These are phyloP conservation scores for Annulohypoxylon truncatum DNA, from an alignment of 2,329 filamentous ascomycete genomes.

Conservation along the genomic window DNA sequence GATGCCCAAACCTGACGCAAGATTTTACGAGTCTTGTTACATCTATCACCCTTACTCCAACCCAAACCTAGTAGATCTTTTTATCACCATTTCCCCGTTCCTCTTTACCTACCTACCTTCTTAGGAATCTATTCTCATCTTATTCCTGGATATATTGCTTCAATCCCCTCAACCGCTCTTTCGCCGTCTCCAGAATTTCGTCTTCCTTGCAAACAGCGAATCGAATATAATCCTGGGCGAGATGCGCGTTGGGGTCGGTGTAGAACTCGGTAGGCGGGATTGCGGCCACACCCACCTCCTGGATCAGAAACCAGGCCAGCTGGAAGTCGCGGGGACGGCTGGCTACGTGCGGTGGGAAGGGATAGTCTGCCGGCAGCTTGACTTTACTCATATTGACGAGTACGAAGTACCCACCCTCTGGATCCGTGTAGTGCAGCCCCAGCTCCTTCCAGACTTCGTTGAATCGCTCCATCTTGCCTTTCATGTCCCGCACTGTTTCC, in stretches of 20 bases:
- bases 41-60: slow-evolving; percentile 3
- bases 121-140: neutral
- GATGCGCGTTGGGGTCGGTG: slow-evolving; percentile 81
- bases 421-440: slow-evolving; percentile 84
- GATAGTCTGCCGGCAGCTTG: slow-evolving; percentile 82
- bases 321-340: slow-evolving; percentile 91
- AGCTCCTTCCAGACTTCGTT: slow-evolving; percentile 84
- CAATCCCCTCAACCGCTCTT: slow-evolving; percentile 77
- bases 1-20: neutral
- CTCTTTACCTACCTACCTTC: neutral
- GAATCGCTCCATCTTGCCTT: slow-evolving; percentile 86
- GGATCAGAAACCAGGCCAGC: slow-evolving; percentile 95
- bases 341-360: slow-evolving; percentile 90
- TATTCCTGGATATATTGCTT: slow-evolving; percentile 72
- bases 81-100: neutral
- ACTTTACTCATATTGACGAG: slow-evolving; percentile 94
- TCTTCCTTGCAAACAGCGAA: slow-evolving; percentile 98
- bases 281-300: slow-evolving; percentile 93
- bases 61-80: neutral
- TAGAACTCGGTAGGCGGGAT: slow-evolving; percentile 99
- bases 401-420: slow-evolving; percentile 97
- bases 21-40: slow-evolving; percentile 2
- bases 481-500: slow-evolving; percentile 85
- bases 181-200: slow-evolving; percentile 81
- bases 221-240: slow-evolving; percentile 92